Base-by-base conservation (phyloP, 1,284 basidiomycete species). In the Trichosporon ovoides region DNA sequence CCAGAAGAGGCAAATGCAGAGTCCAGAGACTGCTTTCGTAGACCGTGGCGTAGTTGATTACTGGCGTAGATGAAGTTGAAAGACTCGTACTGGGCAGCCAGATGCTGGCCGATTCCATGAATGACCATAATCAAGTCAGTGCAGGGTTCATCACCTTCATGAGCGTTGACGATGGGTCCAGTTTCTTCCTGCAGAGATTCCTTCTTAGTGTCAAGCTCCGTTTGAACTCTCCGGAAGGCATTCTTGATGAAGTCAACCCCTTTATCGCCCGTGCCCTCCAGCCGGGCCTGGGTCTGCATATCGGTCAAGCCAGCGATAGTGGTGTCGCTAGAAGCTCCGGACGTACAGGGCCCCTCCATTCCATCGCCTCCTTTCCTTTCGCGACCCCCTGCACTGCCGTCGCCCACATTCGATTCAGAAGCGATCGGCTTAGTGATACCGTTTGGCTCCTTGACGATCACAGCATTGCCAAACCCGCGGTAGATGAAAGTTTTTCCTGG, bases 41-140 rank as follows among this genome's bases (percentile, higher is more conserved):
- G 68, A 14, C 78, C 70, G 37, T 78, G 77, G 34, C 80, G 72
- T 20, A 81, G 74, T 46, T 79, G 73, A 59, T 81, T 81, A 20
- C 77, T 76, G 7, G 79, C 78, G 64, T 82, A 81, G n/a, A 81
- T 75, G 61, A 81, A 81, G 62, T 78, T 78, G 67, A 79, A 80
- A 3, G 77, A 74, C 61, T 82, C 80, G 61, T 81, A 79, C 48
- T 79, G 75, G 7, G 74, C 70, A 0, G 80, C 79, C 12, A 81
- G 67, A 66, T 81, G 70, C 58, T 78, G 76, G 11, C 76, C 80
- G 24, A 82, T 82, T 16, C 81, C 81, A 63, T 82, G 81, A 19
- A 82, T 73, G 50, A 81, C 74, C 36, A 82, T 63, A 11, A 81
- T 75, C n/a, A 81, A 67, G 66, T 81, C 80, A 0, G 80, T 81